These are phyloP conservation scores for Coleophoma crateriformis DNA, from an alignment of 2,329 filamentous ascomycete species.

Conservation along the genomic window DNA sequence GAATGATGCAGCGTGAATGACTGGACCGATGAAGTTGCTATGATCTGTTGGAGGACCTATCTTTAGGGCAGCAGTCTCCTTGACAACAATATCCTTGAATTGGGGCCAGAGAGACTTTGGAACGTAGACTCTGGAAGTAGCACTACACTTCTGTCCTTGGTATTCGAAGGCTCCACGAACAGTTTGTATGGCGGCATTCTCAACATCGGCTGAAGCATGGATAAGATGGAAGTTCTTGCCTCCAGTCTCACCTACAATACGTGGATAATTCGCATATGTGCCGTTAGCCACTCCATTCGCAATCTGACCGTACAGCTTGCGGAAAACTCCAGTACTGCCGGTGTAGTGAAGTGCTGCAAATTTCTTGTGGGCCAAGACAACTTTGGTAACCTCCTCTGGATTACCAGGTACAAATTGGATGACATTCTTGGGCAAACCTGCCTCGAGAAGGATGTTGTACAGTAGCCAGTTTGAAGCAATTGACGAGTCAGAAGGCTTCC, in stretches of 20 bases:
- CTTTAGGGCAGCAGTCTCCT: conserved; percentile 65
- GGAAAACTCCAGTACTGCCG: conserved; percentile 87
- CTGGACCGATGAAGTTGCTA: conserved; percentile 78
- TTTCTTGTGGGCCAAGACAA: conserved; percentile 68
- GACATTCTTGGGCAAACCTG: conserved; percentile 81
- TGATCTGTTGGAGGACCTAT: conserved; percentile 64
- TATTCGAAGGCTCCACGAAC: conserved; percentile 86
- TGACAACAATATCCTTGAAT: conserved; percentile 61
- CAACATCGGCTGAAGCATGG: conserved; percentile 69
- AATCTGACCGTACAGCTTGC: conserved; percentile 81
- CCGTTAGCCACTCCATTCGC: conserved; percentile 75
- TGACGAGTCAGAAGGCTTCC: conserved; percentile 90
- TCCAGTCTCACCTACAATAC: conserved; percentile 85
- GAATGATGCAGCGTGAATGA: conserved; percentile 79
- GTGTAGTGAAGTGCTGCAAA: conserved; percentile 95
- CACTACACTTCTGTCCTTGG: conserved; percentile 88
- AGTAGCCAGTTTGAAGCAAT: conserved; percentile 89
- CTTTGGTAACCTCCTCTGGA: conserved; percentile 75
- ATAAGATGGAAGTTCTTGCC: conserved; percentile 92
- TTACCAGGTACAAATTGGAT: conserved; percentile 93
- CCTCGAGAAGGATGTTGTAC: conserved; percentile 86
- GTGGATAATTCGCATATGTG: conserved; percentile 78
- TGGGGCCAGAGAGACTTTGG: conserved; percentile 68
- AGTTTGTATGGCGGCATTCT: conserved; percentile 76
- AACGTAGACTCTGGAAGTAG: conserved; percentile 75